phyloP scores from a whole-genome alignment of 108 stramenopile species.

The Nitzschia inconspicua region DNA sequence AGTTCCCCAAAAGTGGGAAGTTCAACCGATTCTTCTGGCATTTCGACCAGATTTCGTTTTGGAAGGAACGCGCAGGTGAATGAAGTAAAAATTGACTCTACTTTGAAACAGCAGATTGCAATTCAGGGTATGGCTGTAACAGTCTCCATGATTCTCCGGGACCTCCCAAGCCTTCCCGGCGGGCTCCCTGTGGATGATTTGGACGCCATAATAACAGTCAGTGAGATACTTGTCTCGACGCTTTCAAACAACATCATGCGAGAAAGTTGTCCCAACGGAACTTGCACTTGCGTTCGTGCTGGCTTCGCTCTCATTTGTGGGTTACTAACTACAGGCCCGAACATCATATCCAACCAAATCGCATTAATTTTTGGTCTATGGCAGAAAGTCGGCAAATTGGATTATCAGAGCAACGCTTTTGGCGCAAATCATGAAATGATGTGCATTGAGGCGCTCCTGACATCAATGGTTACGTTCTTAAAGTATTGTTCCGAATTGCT shows the following conservation, averaged over 20 bases:
- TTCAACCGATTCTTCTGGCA: not conserved
- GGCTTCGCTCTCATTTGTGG: conserved; percentile 73
- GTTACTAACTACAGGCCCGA: conserved; percentile 64
- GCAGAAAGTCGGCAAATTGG: conserved; percentile 49
- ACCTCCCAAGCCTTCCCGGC: conserved; percentile 62
- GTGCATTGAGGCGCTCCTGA: conserved; percentile 64
- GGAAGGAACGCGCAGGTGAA: conserved; percentile 16
- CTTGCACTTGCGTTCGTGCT: conserved; percentile 70
- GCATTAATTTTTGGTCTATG: conserved; percentile 56
- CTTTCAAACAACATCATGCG: conserved; percentile 52
- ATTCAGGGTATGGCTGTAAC: conserved; percentile 75
- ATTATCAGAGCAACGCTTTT: conserved; percentile 41
- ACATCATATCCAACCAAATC: conserved; percentile 50
- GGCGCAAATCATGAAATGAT: conserved; percentile 61
- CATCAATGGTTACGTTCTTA: conserved; percentile 70
- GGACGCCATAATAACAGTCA: conserved; percentile 46
- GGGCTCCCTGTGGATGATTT: conserved; percentile 62
- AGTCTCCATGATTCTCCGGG: conserved; percentile 62
- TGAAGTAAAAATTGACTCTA: conserved; percentile 18
- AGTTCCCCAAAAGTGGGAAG: not conserved
- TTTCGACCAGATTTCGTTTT: conserved; percentile 12
- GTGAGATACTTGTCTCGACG: conserved; percentile 58
- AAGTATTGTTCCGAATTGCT: conserved; percentile 72
- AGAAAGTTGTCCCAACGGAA: conserved; percentile 53
- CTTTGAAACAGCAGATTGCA: conserved; percentile 50